Base-by-base conservation (phyloP, 768 basidiomycete species). In the Myochromella boudieri region DNA sequence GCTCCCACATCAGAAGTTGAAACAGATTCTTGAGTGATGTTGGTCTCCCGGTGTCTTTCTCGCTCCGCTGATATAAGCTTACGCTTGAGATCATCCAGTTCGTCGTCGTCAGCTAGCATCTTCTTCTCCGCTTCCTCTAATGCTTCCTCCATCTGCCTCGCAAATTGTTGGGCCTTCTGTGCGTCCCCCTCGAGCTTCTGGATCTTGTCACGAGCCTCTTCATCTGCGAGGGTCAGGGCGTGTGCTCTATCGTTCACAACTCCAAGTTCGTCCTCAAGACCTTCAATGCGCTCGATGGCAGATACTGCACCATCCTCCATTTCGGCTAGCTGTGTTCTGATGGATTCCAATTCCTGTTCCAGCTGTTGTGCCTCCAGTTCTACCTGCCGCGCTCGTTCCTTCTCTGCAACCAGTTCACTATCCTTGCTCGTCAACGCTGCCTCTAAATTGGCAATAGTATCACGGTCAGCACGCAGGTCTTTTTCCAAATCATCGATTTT, bases 81-180 rank as follows among this genome's bases (percentile, higher is more conserved):
- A 42, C 68, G 65, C 48, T 73, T 75, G 44, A 89, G 65, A 2
- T 76, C 65, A 2, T 72, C 66, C 25, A 85, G 54, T 33, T 67
- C 72, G 14, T 78, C 77, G 42, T 80, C 81, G 53, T 88, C 87
- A 0, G 74, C 69, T 22, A 67, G 60, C 77, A 87, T 87, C 66
- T 84, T 84, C 59, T 74, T 72, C 62, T 91, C 87, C 0, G 83
- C 81, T 5, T 81, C 87, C 41, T 86, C 81, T 42, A 93, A 65
- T 0, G 88, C 91, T 1, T 84, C 79, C 53, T 91, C 85, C 75
- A 90, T 72, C 61, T 91, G 86, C 34, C 72, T 66, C 15, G 72
- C 79, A 2, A 84, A 70, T 54, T 85, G 78, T 12, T 72, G 66
- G 8, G 80, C 72, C 25, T 78, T 71, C 36, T 78, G 69, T 0